Evolutionary conservation across 2,329 filamentous ascomycete species (phyloP), one percentile per base, ranked within the genome.

Genomic region (Monilinia polystroma): DNA sequence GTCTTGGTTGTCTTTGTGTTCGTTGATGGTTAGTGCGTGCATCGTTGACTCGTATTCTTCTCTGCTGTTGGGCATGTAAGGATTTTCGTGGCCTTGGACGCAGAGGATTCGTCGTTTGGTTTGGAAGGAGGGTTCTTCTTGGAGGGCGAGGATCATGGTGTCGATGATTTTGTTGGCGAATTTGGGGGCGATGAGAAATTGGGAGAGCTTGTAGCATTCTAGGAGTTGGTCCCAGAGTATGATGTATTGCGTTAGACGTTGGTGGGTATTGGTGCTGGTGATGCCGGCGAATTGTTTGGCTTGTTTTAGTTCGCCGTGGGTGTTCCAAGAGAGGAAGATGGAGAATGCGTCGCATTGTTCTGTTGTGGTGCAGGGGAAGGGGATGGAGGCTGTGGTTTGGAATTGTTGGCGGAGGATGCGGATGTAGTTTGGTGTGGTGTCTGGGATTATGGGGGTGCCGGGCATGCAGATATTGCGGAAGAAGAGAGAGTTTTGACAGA

Each of bases 401-500:
- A 47, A 45, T n/a, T 32, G 18, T 14, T 35, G 26, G 2, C 56
- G 41, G 0, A 59, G 56, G 4, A 3, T 20, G 6, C 5, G 26
- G 43, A 59, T 59, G 43, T 47, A 59, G 12, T 11, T 0, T 20
- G 56, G 56, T 3, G 56, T 59, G 5, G 26, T 29, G 20, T 51
- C 43, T 4, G 29, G 43, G 4, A 20, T 35, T 6, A 23, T 23
- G 1, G 57, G 57, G 8, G 14, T 49, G 4, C 14, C 2, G 8
- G 57, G 57, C 20, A 49, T n/a, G 43, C 49, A 60, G 4, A 60
- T 60, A 20, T 6, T 60, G 4, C 57, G 57, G 29, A 60, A 60
- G n/a, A 60, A 60, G 20, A 51, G 43, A 4, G 57, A 60, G 57
- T 23, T 60, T 16, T 47, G n/a, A 14, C 57, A 49, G 4, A 60